Evolutionary conservation across 2,329 filamentous ascomycete genomes (phyloP).

Genomic region (Lachnellula occidentalis): DNA sequence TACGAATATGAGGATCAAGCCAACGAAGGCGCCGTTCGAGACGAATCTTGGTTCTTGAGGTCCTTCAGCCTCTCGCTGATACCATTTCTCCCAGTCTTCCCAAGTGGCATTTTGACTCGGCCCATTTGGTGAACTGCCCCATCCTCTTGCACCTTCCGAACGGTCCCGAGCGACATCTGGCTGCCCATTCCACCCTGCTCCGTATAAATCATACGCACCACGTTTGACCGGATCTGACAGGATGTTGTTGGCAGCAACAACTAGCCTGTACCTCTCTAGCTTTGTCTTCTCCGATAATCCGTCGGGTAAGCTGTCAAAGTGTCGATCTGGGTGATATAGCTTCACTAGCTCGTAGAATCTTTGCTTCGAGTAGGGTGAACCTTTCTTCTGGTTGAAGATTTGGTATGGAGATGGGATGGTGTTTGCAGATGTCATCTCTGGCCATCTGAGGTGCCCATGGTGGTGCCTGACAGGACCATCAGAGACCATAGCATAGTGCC

Average conservation of each 20-base stretch:
- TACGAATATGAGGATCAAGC: conserved; percentile 64
- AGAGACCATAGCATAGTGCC: conserved; percentile 34
- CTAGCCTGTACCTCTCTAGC: conserved; percentile 83
- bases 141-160: conserved; percentile 22
- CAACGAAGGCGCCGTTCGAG: conserved; percentile 73
- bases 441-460: conserved; percentile 27
- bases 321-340: conserved; percentile 85
- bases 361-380: conserved; percentile 71
- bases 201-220: conserved; percentile 74
- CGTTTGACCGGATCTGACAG: conserved; percentile 77
- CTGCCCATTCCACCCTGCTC: conserved; percentile 68
- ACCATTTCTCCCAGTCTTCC: conserved; percentile 94
- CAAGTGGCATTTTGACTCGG: conserved; percentile 79
- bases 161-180: conserved; percentile 30
- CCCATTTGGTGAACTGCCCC: conserved; percentile 29
- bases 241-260: conserved; percentile 83
- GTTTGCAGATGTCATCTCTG: conserved; percentile 27
- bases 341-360: conserved; percentile 91
- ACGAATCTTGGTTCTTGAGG: conserved; percentile 56
- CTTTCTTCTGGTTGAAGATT: conserved; percentile 59
- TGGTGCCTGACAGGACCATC: conserved; percentile 33
- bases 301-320: conserved; percentile 34
- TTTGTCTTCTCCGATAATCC: conserved; percentile 55
- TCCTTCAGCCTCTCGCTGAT: conserved; percentile 45
- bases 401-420: conserved; percentile 70